A percentile compares a stretch with the other conserved stretches of the same genome.
phyloP scores from a whole-genome alignment of 495 filamentous ascomycete genomes.

The Parathielavia appendiculata region DNA sequence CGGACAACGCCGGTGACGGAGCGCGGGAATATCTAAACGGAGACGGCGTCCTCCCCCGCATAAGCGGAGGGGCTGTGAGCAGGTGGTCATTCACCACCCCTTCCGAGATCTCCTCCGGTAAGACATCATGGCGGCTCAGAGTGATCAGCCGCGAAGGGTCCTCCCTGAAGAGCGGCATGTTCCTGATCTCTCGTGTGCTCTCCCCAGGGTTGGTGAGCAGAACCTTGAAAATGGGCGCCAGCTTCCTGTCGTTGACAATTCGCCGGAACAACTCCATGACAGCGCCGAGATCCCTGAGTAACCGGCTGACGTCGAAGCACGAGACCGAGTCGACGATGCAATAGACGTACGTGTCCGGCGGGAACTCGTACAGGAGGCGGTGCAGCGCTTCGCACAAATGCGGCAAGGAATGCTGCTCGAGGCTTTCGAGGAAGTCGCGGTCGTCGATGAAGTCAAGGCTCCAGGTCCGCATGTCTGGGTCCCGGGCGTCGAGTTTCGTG shows the following conservation, averaged over 20 bases:
- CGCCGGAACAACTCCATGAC: background rate
- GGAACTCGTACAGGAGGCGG: background rate
- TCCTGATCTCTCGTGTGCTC: background rate
- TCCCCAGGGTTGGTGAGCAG: background rate
- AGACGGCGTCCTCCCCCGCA: too few species aligned
- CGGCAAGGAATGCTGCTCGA: background rate
- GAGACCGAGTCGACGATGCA: constrained; percentile 13
- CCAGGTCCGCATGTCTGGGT: background rate
- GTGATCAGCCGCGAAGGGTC: too few species aligned
- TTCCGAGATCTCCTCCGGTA: too few species aligned
- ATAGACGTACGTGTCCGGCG: background rate
- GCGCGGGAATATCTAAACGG: too few species aligned
- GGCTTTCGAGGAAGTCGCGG: background rate
- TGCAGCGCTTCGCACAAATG: background rate
- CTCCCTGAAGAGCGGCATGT: too few species aligned
- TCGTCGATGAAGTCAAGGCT: background rate
- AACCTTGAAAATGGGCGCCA: background rate
- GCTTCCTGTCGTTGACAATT: background rate
- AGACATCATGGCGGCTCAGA: too few species aligned
- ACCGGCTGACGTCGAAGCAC: background rate
- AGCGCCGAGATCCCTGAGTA: background rate
- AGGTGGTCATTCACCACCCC: too few species aligned
- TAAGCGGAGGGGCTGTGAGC: too few species aligned
- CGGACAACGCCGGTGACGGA: too few species aligned
- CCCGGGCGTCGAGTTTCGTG: background rate